Evolutionary conservation across 768 basidiomycete species (phyloP).

Genomic region (Inosperma sp.): DNA sequence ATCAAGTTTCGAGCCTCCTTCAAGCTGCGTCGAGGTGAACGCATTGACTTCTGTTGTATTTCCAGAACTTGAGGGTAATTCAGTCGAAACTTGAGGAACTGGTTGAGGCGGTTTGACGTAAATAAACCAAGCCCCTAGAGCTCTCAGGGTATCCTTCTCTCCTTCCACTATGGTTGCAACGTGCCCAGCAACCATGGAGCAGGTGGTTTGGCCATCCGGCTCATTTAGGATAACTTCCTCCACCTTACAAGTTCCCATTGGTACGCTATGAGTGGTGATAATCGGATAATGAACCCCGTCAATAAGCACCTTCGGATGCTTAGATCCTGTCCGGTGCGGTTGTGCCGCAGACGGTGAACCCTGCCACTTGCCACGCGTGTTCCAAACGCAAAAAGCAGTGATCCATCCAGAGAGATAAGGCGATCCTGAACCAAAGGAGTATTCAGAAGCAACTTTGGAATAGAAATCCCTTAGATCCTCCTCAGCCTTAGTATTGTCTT

Average conservation of each 20-base stretch:
- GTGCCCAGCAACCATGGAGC: constrained; percentile 23
- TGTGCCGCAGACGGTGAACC: not conserved
- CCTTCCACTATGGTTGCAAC: constrained; percentile 14
- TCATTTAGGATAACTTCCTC: constrained; percentile 22
- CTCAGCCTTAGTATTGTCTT: constrained; percentile 10
- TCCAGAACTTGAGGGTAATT: too few species aligned
- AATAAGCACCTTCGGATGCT: constrained; percentile 9
- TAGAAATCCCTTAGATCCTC: constrained; percentile 11
- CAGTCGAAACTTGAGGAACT: too few species aligned
- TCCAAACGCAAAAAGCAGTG: constrained; percentile 21
- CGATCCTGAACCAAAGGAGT: constrained; percentile 13
- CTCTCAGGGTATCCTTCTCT: constrained; percentile 15
- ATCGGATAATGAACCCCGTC: not conserved
- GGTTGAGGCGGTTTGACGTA: too few species aligned
- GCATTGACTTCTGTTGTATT: too few species aligned
- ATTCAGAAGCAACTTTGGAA: constrained; percentile 12
- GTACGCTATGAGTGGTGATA: constrained; percentile 11
- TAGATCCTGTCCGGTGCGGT: not conserved
- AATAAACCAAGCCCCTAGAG: constrained; percentile 17
- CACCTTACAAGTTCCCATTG: constrained; percentile 18
- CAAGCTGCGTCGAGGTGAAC: too few species aligned
- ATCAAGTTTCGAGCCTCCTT: too few species aligned
- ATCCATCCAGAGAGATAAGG: constrained; percentile 17
- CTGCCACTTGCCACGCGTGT: constrained; percentile 12
- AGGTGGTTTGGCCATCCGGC: constrained; percentile 17